Evolutionary conservation across 2,329 filamentous ascomycete genomes (phyloP), one percentile per base, ranked within the genome.

Genomic region (Helicocarpus griseus): DNA sequence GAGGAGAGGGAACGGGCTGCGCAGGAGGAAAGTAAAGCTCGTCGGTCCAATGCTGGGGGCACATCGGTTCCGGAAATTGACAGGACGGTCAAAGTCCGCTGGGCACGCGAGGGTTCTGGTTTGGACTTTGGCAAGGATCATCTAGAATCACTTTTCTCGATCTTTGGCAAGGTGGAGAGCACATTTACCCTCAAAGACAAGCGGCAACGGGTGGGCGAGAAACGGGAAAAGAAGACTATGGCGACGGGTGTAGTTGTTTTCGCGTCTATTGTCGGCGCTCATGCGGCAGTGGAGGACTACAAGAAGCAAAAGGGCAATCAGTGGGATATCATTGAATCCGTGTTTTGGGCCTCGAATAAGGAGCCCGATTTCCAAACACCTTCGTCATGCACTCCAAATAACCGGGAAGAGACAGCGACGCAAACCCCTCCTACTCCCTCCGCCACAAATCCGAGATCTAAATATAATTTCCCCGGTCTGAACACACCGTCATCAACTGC

Each of bases 161-260:
- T 69, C 14, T 82, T 81, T 58, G 80, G 80, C n/a, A 70, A 73
- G 43, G 69, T 83, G 11, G 78, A 83, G 54, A 76, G 74, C 54
- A 67, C 74, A 0, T 68, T 79, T 40, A 64, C 80, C 31, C 67
- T 80, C 46, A 79, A 77, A 54, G 78, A 81, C 58, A 81, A 80
- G 61, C 77, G 77, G 56, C 69, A 73, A 52, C 72, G 73, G 5
- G 57, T 75, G 2, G 71, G 72, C 5, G 75, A 75, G 4, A 69
- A 69, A 51, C 74, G 73, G 52, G 74, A 77, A 56, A 77, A 77
- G 57, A 75, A 73, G 52, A 64, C 73, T 1, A 65, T 78, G 50
- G 76, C 73, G 4, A 78, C 72, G 1, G 79, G 73, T 0, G 73
- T 81, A 43, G 66, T 83, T 13, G 72, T 82, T 13, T 83, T 77